Conservation (phyloP, 345 rosid species). For the Reutealis trisperma region DNA sequence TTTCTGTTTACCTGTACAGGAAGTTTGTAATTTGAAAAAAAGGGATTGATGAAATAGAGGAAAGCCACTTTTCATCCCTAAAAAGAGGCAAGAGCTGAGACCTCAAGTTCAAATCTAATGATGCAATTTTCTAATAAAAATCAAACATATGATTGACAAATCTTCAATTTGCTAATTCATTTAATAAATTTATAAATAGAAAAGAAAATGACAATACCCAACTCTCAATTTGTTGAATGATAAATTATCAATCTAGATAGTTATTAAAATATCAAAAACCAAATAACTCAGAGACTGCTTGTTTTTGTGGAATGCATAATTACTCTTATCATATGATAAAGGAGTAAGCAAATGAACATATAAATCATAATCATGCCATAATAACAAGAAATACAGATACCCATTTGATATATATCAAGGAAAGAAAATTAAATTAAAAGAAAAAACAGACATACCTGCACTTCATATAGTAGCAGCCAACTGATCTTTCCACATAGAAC, state of each 20-base stretch:
- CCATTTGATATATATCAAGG: not conserved
- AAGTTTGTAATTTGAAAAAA: too few species aligned
- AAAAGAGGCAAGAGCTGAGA: too few species aligned
- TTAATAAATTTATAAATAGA: too few species aligned
- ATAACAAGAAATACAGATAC: not conserved
- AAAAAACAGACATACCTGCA: constrained; percentile 39
- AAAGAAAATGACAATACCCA: too few species aligned
- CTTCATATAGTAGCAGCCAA: constrained; percentile 40
- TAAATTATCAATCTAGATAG: not conserved
- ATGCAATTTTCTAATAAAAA: too few species aligned
- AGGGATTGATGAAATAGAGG: too few species aligned
- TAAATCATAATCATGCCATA: not conserved
- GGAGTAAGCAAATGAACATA: not conserved
- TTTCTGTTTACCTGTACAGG: too few species aligned
- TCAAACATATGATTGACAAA: too few species aligned
- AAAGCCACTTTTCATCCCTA: too few species aligned
- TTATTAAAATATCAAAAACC: not conserved
- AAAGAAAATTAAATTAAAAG: not conserved
- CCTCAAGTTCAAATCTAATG: too few species aligned
- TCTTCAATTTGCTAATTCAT: too few species aligned
- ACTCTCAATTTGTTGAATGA: not conserved
- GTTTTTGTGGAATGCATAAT: not conserved
- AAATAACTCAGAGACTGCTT: not conserved
- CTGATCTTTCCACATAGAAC: constrained; percentile 38
- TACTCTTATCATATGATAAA: not conserved